Conservation (phyloP, 2,329 filamentous ascomycete species). For the Venturia aucupariae region DNA sequence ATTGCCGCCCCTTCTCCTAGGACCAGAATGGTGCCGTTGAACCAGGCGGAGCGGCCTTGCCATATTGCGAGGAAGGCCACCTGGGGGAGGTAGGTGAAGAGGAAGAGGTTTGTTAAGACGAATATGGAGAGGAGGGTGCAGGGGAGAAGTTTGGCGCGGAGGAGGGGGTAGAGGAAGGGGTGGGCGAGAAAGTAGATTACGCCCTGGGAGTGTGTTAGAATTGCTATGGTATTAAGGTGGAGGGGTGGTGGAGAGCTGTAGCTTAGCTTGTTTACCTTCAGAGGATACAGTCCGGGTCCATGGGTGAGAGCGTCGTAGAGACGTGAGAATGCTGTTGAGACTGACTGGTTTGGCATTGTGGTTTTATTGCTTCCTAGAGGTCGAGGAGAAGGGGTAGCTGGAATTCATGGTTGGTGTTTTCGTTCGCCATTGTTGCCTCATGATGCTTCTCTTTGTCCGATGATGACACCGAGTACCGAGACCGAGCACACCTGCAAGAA, state of each 20-base stretch:
- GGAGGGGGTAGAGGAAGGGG: slow-evolving; percentile 73
- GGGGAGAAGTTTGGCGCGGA: slow-evolving; percentile 68
- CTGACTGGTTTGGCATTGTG: slow-evolving; percentile 1
- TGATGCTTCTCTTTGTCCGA: background rate
- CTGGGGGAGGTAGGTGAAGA: slow-evolving; percentile 81
- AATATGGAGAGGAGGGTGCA: slow-evolving; percentile 72
- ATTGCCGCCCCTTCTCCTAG: slow-evolving; percentile 57
- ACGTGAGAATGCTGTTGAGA: background rate
- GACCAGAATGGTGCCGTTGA: slow-evolving; percentile 79
- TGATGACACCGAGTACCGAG: background rate
- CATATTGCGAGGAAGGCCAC: slow-evolving; percentile 84
- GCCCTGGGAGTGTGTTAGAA: slow-evolving; percentile 40
- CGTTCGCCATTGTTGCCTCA: background rate
- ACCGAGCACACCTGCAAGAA: background rate
- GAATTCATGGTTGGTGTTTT: background rate
- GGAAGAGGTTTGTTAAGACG: slow-evolving; percentile 77
- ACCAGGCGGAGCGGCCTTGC: slow-evolving; percentile 75
- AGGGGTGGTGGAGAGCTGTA: too few species aligned
- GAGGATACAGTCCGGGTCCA: slow-evolving; percentile 37
- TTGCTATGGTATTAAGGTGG: background rate
- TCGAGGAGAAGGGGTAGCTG: background rate
- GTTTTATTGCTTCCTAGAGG: background rate
- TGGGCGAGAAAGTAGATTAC: slow-evolving; percentile 73
- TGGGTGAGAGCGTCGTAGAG: slow-evolving; percentile 8
- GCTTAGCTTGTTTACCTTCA: slow-evolving; percentile 31